Evolutionary conservation across 169 alveolate genomes (phyloP).

Genomic region (Eimeria acervulina): DNA sequence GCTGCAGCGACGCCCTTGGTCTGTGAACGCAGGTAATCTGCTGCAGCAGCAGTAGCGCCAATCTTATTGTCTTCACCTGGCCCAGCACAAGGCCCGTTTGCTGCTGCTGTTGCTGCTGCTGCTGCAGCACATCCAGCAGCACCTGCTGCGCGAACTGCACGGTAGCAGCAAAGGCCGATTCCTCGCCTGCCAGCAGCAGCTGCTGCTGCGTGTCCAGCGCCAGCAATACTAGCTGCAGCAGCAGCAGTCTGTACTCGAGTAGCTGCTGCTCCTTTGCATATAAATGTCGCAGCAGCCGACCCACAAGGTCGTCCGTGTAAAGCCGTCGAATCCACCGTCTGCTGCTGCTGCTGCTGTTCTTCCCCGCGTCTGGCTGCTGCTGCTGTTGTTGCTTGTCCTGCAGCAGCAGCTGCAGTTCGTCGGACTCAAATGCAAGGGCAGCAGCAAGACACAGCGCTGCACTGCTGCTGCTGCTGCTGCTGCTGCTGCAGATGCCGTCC

Average conservation of each 20-base stretch:
- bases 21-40: slow-evolving; percentile 64
- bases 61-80: slow-evolving; percentile 60
- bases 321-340: slow-evolving; percentile 50
- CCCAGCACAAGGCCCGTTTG: slow-evolving; percentile 65
- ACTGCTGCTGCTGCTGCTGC: slow-evolving; percentile 57
- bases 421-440: slow-evolving; percentile 52
- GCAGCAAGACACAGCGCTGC: slow-evolving; percentile 63
- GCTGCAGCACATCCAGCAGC: slow-evolving; percentile 67
- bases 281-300: slow-evolving; percentile 53
- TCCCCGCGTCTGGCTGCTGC: neutral
- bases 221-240: slow-evolving; percentile 68
- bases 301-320: slow-evolving; percentile 50
- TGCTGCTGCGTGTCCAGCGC: slow-evolving; percentile 67
- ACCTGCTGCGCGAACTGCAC: slow-evolving; percentile 73
- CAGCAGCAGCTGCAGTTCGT: slow-evolving; percentile 37
- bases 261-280: slow-evolving; percentile 73
- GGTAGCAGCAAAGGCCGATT: slow-evolving; percentile 65
- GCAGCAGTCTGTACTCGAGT: slow-evolving; percentile 66
- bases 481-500: slow-evolving; percentile 16
- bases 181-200: slow-evolving; percentile 72
- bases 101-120: slow-evolving; percentile 63
- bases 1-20: slow-evolving; percentile 63
- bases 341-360: slow-evolving; percentile 64
- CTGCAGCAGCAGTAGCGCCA: slow-evolving; percentile 83
- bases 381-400: slow-evolving; percentile 60